Evolutionary conservation across 495 filamentous ascomycete genomes (phyloP).

Genomic region (Rhypophila decipiens): DNA sequence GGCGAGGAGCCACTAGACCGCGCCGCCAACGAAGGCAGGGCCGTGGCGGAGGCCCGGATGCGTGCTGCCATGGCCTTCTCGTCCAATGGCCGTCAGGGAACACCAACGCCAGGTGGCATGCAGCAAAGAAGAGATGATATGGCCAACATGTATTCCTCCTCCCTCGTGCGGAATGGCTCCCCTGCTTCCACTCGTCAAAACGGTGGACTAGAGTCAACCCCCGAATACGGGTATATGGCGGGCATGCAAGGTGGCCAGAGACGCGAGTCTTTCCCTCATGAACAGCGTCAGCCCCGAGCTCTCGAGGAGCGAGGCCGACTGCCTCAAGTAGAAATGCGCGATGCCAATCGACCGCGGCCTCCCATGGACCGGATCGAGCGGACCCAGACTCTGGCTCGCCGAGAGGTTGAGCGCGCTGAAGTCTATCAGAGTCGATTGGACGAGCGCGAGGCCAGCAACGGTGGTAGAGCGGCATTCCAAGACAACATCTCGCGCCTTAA

Average conservation of each 20-base stretch:
- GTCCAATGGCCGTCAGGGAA: background rate
- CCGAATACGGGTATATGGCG: background rate
- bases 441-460: slow-evolving; percentile 25
- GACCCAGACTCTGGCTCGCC: slow-evolving; percentile 32
- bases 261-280: slow-evolving; percentile 3
- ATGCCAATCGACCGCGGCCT: slow-evolving; percentile 23
- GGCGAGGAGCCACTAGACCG: slow-evolving; percentile 39
- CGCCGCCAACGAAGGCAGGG: slow-evolving; percentile 40
- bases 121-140: slow-evolving; percentile 7
- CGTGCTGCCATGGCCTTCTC: slow-evolving; percentile 21
- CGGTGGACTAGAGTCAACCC: too few relatives aligned
- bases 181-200: too few relatives aligned
- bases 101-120: background rate
- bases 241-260: too few relatives aligned
- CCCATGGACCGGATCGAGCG: slow-evolving; percentile 26
- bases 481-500: slow-evolving; percentile 39
- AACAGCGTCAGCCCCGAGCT: slow-evolving; percentile 25
- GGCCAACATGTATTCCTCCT: background rate
- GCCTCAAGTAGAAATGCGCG: slow-evolving; percentile 23
- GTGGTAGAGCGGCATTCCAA: slow-evolving; percentile 25
- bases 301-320: slow-evolving; percentile 22
- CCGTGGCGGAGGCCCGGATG: slow-evolving; percentile 39
- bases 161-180: too few relatives aligned
- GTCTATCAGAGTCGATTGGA: slow-evolving; percentile 31
- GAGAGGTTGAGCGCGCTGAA: slow-evolving; percentile 40